A percentile compares a stretch with the other conserved stretches of the same genome.
Conservation (phyloP, 768 basidiomycete genomes). For the Mycena polygramma region DNA sequence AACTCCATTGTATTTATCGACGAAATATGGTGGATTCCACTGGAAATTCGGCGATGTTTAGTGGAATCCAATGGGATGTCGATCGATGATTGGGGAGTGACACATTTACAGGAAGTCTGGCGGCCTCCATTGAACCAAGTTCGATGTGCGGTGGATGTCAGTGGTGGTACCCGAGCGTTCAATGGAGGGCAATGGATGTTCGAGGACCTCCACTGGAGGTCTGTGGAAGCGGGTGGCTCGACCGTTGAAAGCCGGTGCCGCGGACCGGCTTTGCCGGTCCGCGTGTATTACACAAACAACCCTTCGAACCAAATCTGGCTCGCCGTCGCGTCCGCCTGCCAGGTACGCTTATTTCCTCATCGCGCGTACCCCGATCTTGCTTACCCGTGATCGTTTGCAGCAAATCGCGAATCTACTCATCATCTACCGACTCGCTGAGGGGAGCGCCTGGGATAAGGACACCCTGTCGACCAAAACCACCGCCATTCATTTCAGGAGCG, state of each 20-base stretch:
- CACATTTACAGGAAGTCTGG: too few relatives aligned
- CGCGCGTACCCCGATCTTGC: background rate
- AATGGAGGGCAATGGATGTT: background rate
- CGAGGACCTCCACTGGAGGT: background rate
- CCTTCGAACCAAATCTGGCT: conserved; percentile 58
- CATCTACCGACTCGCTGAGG: conserved; percentile 56
- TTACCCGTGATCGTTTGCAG: conserved; percentile 19
- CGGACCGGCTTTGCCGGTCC: conserved; percentile 10
- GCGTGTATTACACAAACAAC: conserved; percentile 37
- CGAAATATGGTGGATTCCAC: background rate
- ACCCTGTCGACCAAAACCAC: conserved; percentile 39
- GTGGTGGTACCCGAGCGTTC: too few relatives aligned
- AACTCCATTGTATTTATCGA: background rate
- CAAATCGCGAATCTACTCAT: conserved; percentile 58
- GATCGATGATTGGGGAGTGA: too few relatives aligned
- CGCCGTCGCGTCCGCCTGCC: conserved; percentile 48
- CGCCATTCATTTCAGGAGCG: conserved; percentile 28
- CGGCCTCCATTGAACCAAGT: too few relatives aligned
- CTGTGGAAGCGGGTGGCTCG: background rate
- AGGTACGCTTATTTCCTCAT: conserved; percentile 41
- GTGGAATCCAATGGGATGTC: background rate
- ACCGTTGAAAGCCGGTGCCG: background rate
- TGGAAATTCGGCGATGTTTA: background rate
- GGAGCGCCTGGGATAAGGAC: conserved; percentile 53
- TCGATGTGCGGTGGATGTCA: too few relatives aligned